These are phyloP conservation scores for Cornus controversa DNA, from an alignment of 148 eudicot genomes.

Conservation along the genomic window DNA sequence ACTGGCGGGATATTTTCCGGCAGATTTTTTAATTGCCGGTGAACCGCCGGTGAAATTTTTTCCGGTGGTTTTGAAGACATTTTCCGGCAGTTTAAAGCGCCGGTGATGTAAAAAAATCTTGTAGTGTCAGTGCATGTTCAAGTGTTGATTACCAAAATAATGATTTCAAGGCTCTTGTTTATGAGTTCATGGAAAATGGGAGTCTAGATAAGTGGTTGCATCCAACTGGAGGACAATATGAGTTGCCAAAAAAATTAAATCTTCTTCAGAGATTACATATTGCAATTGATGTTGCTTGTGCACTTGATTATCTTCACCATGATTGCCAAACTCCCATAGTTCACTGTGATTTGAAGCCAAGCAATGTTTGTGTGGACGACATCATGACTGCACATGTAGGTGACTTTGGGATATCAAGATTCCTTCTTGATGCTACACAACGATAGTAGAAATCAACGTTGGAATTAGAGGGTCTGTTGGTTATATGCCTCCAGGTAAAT, in stretches of 20 bases:
- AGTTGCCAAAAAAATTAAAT: not conserved
- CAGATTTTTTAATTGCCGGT: too few species aligned
- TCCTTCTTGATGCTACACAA: constrained; percentile 1
- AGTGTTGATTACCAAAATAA: constrained; percentile 1
- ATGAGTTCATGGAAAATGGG: not conserved
- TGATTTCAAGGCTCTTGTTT: constrained; percentile 1
- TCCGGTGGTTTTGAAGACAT: too few species aligned
- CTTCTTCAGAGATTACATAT: constrained; percentile 12
- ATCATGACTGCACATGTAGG: constrained; percentile 12
- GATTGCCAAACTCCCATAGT: not conserved
- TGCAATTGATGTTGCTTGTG: constrained; percentile 16
- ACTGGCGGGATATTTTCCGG: too few species aligned
- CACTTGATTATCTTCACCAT: constrained; percentile 19
- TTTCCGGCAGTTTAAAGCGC: too few species aligned
- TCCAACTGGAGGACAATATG: not conserved
- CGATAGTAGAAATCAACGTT: not conserved
- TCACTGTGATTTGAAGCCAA: constrained; percentile 11
- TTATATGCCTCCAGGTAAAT: constrained; percentile 16
- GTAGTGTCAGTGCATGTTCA: constrained; percentile 3
- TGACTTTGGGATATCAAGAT: constrained; percentile 16
- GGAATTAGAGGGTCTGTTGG: constrained; percentile 13
- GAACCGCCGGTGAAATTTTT: too few species aligned
- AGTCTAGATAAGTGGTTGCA: constrained; percentile 15
- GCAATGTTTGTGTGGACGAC: constrained; percentile 12
- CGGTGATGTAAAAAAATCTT: too few species aligned